Percentiles rank a stretch among this genome's conserved stretches.
Conservation (phyloP, 1,139 yeast species). For the Suhomyces anneliseae region DNA sequence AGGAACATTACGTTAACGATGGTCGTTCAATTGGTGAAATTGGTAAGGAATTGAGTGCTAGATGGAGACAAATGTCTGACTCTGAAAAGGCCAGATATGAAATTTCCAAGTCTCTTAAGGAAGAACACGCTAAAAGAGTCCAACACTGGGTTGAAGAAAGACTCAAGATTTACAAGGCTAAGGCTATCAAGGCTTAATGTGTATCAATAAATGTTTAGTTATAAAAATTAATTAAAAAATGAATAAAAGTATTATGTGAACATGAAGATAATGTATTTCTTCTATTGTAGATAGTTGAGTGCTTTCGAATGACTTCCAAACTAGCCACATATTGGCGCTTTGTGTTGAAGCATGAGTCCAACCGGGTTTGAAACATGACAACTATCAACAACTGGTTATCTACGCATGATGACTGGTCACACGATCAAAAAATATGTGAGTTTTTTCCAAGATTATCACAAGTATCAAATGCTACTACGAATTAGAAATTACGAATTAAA, state of each 20-base stretch:
- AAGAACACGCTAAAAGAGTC: conserved; percentile 21
- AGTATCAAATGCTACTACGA: too few species aligned
- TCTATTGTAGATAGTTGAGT: background rate
- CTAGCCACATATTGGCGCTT: too few species aligned
- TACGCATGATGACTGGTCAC: too few species aligned
- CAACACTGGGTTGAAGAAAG: conserved; percentile 32
- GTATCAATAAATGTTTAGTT: background rate
- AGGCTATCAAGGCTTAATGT: background rate
- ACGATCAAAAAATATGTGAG: too few species aligned
- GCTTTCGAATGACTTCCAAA: too few species aligned
- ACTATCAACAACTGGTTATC: too few species aligned
- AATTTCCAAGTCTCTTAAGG: conserved; percentile 20
- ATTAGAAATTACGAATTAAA: too few species aligned
- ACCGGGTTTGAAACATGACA: too few species aligned
- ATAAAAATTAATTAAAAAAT: too few species aligned
- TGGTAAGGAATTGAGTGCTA: conserved; percentile 25
- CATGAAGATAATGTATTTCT: background rate
- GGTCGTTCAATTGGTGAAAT: conserved; percentile 28
- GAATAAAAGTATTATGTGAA: too few species aligned
- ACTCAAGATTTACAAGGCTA: conserved; percentile 21
- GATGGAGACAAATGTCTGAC: conserved; percentile 33
- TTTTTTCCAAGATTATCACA: too few species aligned
- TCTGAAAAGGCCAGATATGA: conserved; percentile 32
- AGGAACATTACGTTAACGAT: conserved; percentile 27
- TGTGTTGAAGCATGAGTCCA: too few species aligned